phyloP scores from a whole-genome alignment of 345 rosid genomes.

The Citrus reticulata region DNA sequence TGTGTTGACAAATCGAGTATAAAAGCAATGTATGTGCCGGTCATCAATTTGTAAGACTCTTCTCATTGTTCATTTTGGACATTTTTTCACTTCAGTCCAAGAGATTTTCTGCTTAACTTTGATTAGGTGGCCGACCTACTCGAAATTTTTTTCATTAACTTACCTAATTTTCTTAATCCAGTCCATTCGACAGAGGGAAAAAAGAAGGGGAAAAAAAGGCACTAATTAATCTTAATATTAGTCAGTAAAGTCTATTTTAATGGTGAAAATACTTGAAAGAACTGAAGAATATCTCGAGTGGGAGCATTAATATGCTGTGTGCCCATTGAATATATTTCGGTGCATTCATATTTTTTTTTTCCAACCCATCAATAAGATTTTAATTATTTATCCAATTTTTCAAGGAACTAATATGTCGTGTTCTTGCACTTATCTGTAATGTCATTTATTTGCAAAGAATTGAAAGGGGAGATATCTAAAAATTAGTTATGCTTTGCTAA shows the following conservation, averaged over 20 bases:
- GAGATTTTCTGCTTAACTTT: background rate
- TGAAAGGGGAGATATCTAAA: background rate
- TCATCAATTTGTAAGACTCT: background rate
- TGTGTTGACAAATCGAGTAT: background rate
- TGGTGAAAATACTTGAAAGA: too few species aligned
- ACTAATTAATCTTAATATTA: background rate
- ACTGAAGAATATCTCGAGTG: background rate
- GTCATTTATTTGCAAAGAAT: background rate
- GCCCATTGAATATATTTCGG: background rate
- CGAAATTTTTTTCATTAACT: background rate
- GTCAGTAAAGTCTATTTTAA: background rate
- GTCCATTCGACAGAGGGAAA: background rate
- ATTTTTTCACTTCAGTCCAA: background rate
- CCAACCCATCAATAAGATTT: background rate
- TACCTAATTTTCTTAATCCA: background rate
- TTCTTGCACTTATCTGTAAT: background rate
- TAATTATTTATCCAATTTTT: background rate
- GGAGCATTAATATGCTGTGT: background rate
- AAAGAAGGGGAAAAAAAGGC: too few species aligned
- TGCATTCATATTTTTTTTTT: too few species aligned
- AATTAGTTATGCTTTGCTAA: background rate
- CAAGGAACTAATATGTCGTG: background rate
- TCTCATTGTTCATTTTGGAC: background rate
- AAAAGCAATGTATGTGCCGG: background rate
- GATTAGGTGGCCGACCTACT: constrained; percentile 14